Evolutionary conservation across 148 eudicot species (phyloP), one percentile per base, ranked within the genome.

Genomic region (Chenopodium formosanum): DNA sequence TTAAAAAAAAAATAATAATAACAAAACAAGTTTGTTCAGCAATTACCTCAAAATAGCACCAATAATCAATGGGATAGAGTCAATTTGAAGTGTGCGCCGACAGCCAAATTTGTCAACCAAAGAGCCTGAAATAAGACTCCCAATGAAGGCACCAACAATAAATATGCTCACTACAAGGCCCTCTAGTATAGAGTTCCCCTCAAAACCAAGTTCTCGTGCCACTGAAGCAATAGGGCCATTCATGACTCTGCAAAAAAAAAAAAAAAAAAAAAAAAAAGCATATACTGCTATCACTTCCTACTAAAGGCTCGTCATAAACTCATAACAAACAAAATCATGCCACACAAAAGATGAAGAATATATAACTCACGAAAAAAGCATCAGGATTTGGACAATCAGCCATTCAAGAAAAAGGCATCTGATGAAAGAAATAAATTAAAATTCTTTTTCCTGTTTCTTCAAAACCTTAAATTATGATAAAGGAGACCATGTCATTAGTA

Each of bases 131-230:
- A 85, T 50, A 25, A 91, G 78, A 82, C 97, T 89, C 70, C 97
- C 97, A 56, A 91, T 76, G 78, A 93, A 93, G 73, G 97, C 97
- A 53, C 92, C 97, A 34, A 76, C 94, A 50, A 93, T 91, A 81
- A 93, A 93, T 84, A 93, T 93, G 85, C 97, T 93, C 80, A 93
- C 94, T 20, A 91, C 97, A 76, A 93, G 93, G 27, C 97, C 97
- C 86, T 93, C 93, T 29, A 91, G 79, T 73, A 93, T 84, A 40
- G 94, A 78, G 70, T 91, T 89, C 27, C 97, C 97, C 78, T 91
- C 94, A 82, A 93, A 93, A 79, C 97, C 94, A 82, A 93, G 94
- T 86, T 93, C 94, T 74, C 82, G 88, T 52, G 97, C 90, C 60
- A 93, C 79, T 63, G 93, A 88, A 44, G 88, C 86, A 81, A 91